Evolutionary conservation across 345 rosid genomes (phyloP).

Genomic region (Aquilaria sinensis): DNA sequence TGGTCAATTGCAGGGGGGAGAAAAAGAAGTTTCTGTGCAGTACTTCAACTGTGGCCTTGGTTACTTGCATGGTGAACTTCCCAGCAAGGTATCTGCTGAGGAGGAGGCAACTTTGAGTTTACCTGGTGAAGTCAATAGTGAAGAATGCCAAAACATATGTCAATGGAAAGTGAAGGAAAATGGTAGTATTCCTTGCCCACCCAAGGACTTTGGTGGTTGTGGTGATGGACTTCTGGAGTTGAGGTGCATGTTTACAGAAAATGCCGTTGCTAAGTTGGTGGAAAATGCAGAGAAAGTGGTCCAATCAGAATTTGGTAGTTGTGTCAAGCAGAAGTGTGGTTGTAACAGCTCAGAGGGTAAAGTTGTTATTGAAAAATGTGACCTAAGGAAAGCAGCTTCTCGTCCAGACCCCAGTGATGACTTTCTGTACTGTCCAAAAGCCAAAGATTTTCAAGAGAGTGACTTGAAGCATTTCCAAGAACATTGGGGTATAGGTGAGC

Average conservation of each 20-base stretch:
- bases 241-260: constrained; percentile 21
- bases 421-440: constrained; percentile 37
- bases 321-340: constrained; percentile 18
- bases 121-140: constrained; percentile 1
- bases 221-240: constrained; percentile 26
- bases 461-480: constrained; percentile 50
- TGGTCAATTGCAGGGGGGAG: constrained; percentile 26
- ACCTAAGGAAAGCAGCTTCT: constrained; percentile 33
- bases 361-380: constrained; percentile 7
- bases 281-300: constrained; percentile 28
- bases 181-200: constrained; percentile 36
- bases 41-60: constrained; percentile 8
- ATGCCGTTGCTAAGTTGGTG: constrained; percentile 30
- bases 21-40: constrained; percentile 14
- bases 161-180: constrained; percentile 37
- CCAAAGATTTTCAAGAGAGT: constrained; percentile 25
- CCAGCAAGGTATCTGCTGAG: not conserved
- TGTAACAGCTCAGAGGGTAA: constrained; percentile 23
- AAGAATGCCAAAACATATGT: not conserved
- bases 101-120: not conserved
- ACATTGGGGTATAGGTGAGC: constrained; percentile 63
- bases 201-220: constrained; percentile 29
- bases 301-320: not conserved
- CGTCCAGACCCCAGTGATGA: constrained; percentile 40
- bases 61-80: constrained; percentile 30